A percentile compares a stretch with the other conserved stretches of the same genome.
These are phyloP conservation scores for Venturia oleaginea DNA, from an alignment of 2,329 filamentous ascomycete genomes.

Conservation along the genomic window DNA sequence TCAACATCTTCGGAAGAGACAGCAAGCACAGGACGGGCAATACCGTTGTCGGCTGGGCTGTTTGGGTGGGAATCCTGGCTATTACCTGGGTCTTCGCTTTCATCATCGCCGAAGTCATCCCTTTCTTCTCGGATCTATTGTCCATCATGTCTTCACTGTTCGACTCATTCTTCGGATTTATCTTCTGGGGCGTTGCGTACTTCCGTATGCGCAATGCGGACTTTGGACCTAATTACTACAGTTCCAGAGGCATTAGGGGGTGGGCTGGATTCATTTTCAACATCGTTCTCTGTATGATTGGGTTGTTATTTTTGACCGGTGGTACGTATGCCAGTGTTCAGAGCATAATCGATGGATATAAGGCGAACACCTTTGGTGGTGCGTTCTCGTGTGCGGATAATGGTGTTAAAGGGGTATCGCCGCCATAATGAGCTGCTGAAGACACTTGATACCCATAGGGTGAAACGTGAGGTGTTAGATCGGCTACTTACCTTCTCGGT, in stretches of 20 bases:
- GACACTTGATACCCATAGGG: background rate
- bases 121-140: slow-evolving; percentile 74
- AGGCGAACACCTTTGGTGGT: slow-evolving; percentile 52
- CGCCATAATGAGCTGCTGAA: background rate
- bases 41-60: slow-evolving; percentile 70
- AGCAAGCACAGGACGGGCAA: slow-evolving; percentile 73
- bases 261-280: slow-evolving; percentile 57
- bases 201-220: slow-evolving; percentile 65
- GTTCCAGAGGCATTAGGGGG: slow-evolving; percentile 43
- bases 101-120: slow-evolving; percentile 85
- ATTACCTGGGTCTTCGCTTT: slow-evolving; percentile 79
- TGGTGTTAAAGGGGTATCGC: slow-evolving; percentile 27
- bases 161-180: slow-evolving; percentile 90
- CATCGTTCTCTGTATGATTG: slow-evolving; percentile 60
- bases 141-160: slow-evolving; percentile 80
- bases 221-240: slow-evolving; percentile 44
- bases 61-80: slow-evolving; percentile 68
- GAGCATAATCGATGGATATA: slow-evolving; percentile 66
- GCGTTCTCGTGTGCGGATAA: slow-evolving; percentile 69
- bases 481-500: background rate
- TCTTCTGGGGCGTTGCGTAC: slow-evolving; percentile 84
- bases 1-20: slow-evolving; percentile 60
- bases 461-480: background rate
- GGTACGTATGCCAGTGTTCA: slow-evolving; percentile 71
- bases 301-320: slow-evolving; percentile 69